Evolutionary conservation across 2,329 filamentous ascomycete genomes (phyloP), one percentile per base, ranked within the genome.

Genomic region (Cladosporium sp.): DNA sequence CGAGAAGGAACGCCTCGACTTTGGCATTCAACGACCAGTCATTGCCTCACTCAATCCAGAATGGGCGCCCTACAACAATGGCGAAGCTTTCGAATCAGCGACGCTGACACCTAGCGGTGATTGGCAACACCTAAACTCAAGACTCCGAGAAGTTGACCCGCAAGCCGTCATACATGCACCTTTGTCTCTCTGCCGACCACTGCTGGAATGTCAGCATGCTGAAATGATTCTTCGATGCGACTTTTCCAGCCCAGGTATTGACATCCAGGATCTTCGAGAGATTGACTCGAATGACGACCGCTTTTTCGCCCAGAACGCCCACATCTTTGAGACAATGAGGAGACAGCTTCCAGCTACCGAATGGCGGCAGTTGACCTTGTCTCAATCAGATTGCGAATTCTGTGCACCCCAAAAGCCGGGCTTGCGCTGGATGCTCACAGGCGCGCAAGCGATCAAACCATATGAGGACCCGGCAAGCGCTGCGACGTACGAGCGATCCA

Each of bases 391-490:
- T 40, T 74, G 72, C 52, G 16, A 44, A 10, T 23, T 11, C 1
- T 83, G 81, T 71, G 76, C 79, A 3, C 81, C 82, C 11, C 55
- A 62, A 2, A 71, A 71, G 11, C 81, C 81, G 1, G 61, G 63
- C 3, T 65, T 81, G 16, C 69, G 75, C 29, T 83, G 80, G 81
- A 73, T 69, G 23, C 56, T 78, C 3, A 70, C 66, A 10, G 71
- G 71, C 14, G 71, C 73, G 12, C 65, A 66, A 5, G 76, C 75
- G 40, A 70, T 83, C 23, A 76, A 75, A 16, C 78, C 83, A 0
- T 82, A 81, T 58, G 86, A 88, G 70, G 80, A 87, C 68, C 78
- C 83, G 0, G 68, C 77, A 60, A 77, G 80, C 64, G 85, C 86
- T 56, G 81, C 79, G 0, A 67, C 72, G 0, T 87, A 82, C 67